Conservation (phyloP, 2,329 filamentous ascomycete species). For the Apiospora saccharicola region DNA sequence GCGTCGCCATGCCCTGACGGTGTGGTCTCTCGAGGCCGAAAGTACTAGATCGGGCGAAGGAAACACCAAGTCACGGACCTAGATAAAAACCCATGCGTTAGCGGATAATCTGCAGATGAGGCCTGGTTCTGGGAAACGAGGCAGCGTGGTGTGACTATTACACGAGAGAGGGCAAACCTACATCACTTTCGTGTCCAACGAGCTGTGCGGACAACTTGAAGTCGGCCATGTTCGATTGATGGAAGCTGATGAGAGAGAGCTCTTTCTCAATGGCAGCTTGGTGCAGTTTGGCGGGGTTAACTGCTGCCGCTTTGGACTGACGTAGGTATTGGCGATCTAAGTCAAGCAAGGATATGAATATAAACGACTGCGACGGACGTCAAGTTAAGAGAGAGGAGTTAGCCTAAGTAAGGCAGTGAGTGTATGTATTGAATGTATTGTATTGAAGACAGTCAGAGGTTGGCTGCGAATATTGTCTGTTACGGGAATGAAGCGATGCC, state of each 20-base stretch:
- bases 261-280: not conserved
- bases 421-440: not conserved
- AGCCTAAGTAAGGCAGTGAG: not conserved
- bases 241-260: constrained; percentile 3
- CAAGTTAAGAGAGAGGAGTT: not conserved
- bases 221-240: constrained; percentile 66
- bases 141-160: not conserved
- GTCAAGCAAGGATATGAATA: not conserved
- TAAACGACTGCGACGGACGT: too few species aligned
- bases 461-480: not conserved
- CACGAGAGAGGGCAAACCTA: constrained; percentile 53
- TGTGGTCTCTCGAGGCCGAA: constrained; percentile 90
- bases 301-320: not conserved
- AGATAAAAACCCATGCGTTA: constrained; percentile 26
- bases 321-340: constrained; percentile 8
- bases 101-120: not conserved
- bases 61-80: constrained; percentile 90
- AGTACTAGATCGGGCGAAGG: constrained; percentile 75
- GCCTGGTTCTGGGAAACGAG: not conserved
- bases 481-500: not conserved
- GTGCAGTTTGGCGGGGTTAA: constrained; percentile 19
- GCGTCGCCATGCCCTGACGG: constrained; percentile 85
- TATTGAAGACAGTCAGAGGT: not conserved
- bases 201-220: constrained; percentile 95
- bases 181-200: constrained; percentile 91